Conservation (phyloP, 2,329 filamentous ascomycete species). For the Trichoderma pleuroti region DNA sequence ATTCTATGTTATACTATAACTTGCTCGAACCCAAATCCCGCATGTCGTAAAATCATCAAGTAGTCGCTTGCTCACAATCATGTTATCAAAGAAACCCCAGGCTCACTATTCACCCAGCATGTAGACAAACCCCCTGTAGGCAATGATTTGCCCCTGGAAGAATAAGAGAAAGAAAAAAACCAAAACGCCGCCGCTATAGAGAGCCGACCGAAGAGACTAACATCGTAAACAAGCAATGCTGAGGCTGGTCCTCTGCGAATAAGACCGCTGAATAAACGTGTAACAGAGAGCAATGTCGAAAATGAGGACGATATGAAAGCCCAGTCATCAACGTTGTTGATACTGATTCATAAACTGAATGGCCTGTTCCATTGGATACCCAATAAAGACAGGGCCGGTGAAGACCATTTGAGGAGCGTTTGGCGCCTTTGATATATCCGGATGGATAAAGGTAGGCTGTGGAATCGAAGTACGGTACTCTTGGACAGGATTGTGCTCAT, state of each 20-base stretch:
- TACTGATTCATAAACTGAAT: slow-evolving; percentile 67
- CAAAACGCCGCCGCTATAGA: slow-evolving; percentile 33
- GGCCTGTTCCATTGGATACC: slow-evolving; percentile 82
- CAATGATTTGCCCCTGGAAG: not conserved
- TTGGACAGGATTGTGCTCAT: slow-evolving; percentile 22
- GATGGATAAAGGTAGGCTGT: slow-evolving; percentile 53
- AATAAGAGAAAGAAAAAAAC: not conserved
- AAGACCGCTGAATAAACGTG: not conserved
- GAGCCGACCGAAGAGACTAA: not conserved
- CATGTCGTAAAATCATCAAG: not conserved
- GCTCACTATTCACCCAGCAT: not conserved
- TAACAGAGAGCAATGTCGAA: slow-evolving; percentile 16
- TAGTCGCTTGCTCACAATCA: not conserved
- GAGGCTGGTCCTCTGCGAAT: not conserved
- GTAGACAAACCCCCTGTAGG: not conserved
- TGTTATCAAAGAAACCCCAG: not conserved
- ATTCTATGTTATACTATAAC: slow-evolving; percentile 2
- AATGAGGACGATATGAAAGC: slow-evolving; percentile 16
- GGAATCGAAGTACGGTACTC: slow-evolving; percentile 19
- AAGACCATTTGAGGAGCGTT: slow-evolving; percentile 71
- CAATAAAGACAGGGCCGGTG: slow-evolving; percentile 90
- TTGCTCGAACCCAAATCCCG: not conserved
- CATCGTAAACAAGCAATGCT: not conserved
- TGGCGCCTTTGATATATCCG: slow-evolving; percentile 34
- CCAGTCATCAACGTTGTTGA: slow-evolving; percentile 31